phyloP scores from a whole-genome alignment of 169 alveolate species.

The Hepatocystis sp. region DNA sequence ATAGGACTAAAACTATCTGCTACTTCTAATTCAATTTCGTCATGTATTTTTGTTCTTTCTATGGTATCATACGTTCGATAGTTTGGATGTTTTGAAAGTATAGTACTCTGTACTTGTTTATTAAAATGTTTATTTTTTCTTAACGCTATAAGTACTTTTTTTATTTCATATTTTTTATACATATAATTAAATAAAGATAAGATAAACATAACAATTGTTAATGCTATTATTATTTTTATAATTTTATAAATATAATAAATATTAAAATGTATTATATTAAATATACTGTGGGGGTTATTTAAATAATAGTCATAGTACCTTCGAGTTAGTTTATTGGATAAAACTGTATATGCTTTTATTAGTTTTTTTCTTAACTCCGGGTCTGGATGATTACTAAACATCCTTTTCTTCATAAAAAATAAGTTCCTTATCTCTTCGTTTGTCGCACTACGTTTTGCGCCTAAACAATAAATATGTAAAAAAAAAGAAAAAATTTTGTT shows the following conservation, averaged over 20 bases:
- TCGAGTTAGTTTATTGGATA: slow-evolving; percentile 35
- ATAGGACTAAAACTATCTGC: slow-evolving; percentile 18
- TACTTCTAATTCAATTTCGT: slow-evolving; percentile 40
- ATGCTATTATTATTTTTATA: slow-evolving; percentile 21
- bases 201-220: slow-evolving; percentile 10
- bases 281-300: slow-evolving; percentile 43
- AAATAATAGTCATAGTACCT: slow-evolving; percentile 62
- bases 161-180: slow-evolving; percentile 24
- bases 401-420: slow-evolving; percentile 10
- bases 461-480: too few relatives aligned
- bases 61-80: slow-evolving; percentile 23
- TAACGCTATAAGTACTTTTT: slow-evolving; percentile 2
- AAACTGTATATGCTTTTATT: slow-evolving; percentile 27
- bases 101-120: slow-evolving; percentile 34
- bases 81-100: slow-evolving; percentile 15
- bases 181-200: slow-evolving; percentile 33
- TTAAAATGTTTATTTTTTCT: slow-evolving; percentile 43
- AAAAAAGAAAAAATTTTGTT: too few relatives aligned
- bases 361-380: slow-evolving; percentile 30
- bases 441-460: slow-evolving; percentile 11
- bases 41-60: slow-evolving; percentile 24
- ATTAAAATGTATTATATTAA: slow-evolving; percentile 31
- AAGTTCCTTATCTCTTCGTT: slow-evolving; percentile 13
- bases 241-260: slow-evolving; percentile 21
- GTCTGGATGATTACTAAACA: slow-evolving; percentile 2